A percentile compares a stretch with the other conserved stretches of the same genome.
Evolutionary conservation across 306 rosid genomes (phyloP).

Genomic region (Cucurbita ficifolia): DNA sequence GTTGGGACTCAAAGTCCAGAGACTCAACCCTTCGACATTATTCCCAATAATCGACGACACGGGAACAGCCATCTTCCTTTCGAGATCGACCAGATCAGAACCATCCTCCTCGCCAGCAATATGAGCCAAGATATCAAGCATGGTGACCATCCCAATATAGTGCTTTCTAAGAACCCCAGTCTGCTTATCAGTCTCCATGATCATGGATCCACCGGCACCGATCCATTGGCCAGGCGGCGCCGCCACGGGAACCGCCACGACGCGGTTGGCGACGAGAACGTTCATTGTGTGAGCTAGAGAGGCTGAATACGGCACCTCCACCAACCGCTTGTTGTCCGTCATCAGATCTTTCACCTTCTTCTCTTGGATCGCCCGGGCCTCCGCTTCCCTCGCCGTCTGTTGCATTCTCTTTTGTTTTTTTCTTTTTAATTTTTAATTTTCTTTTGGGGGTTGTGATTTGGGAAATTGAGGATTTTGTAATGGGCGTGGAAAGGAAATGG

Average conservation of each 20-base stretch:
- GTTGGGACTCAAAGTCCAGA: constrained; percentile 77
- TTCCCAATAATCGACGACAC: constrained; percentile 61
- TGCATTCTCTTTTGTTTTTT: constrained; percentile 19
- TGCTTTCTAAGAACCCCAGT: constrained; percentile 53
- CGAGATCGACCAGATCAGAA: constrained; percentile 25
- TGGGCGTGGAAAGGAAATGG: background rate
- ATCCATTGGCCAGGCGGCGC: constrained; percentile 94
- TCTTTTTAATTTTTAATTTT: background rate
- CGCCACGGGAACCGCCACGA: constrained; percentile 73
- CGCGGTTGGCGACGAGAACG: constrained; percentile 50
- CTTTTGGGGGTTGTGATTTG: too few relatives aligned
- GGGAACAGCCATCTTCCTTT: constrained; percentile 45
- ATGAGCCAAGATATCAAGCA: constrained; percentile 75
- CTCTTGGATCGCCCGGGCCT: constrained; percentile 19
- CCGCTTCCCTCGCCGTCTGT: constrained; percentile 6
- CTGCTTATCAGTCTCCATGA: constrained; percentile 63
- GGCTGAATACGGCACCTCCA: constrained; percentile 85
- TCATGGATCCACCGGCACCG: constrained; percentile 87
- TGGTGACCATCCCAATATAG: constrained; percentile 78
- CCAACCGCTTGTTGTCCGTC: constrained; percentile 45
- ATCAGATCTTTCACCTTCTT: constrained; percentile 47
- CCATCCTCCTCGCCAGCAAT: constrained; percentile 44
- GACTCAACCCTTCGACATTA: constrained; percentile 58
- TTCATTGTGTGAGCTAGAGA: constrained; percentile 65
- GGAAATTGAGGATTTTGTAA: background rate